Conservation (phyloP, 2,329 filamentous ascomycete species). For the Zopfia rhizophila region DNA sequence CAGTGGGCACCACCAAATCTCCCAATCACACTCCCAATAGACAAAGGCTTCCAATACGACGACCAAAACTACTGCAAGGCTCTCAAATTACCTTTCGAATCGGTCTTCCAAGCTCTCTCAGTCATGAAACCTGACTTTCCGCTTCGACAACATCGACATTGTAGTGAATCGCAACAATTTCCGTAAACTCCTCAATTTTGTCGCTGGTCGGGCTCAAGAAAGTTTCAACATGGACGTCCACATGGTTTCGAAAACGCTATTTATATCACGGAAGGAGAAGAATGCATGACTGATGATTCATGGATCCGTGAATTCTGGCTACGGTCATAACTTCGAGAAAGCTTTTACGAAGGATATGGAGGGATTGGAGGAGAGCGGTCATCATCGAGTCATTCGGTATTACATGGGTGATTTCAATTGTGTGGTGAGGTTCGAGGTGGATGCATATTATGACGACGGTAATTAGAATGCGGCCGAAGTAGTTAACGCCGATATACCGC, state of each 20-base stretch:
- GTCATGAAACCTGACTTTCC: conserved; percentile 23
- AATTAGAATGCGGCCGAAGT: too few species aligned
- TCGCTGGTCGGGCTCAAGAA: conserved; percentile 29
- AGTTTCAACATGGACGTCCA: conserved; percentile 46
- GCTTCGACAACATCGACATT: conserved; percentile 33
- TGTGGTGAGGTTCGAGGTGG: too few species aligned
- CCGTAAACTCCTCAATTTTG: conserved; percentile 39
- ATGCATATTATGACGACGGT: too few species aligned
- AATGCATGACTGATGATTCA: conserved; percentile 25
- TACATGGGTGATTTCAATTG: too few species aligned
- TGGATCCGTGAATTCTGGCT: conserved; percentile 30
- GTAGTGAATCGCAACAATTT: conserved; percentile 44
- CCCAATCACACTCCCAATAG: conserved; percentile 20
- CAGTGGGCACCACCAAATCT: conserved; percentile 26
- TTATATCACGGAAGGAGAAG: conserved; percentile 43
- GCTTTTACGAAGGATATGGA: conserved; percentile 31
- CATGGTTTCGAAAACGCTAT: conserved; percentile 44
- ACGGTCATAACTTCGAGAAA: conserved; percentile 45
- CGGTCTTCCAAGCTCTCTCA: conserved; percentile 11
- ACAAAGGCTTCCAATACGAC: conserved; percentile 26
- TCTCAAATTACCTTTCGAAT: conserved; percentile 35
- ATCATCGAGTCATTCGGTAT: too few species aligned
- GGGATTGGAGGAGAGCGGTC: conserved; percentile 28
- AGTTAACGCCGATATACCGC: too few species aligned
- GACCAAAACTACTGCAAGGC: conserved; percentile 42